A percentile compares a stretch with the other conserved stretches of the same genome.
phyloP scores from a whole-genome alignment of 495 filamentous ascomycete species.

The Penicillium mononematosum region DNA sequence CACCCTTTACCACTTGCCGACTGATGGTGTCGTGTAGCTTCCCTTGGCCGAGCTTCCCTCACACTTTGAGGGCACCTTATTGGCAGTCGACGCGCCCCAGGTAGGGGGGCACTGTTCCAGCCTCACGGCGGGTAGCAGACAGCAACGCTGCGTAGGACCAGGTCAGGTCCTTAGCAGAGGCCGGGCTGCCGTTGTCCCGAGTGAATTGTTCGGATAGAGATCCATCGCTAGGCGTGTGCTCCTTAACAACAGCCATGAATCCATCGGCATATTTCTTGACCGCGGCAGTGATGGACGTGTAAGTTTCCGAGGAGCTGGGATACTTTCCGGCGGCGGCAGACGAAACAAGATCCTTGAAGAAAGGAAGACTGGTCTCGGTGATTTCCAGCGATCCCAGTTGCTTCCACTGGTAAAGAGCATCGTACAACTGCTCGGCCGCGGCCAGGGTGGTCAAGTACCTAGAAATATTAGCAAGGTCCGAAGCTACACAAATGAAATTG shows the following conservation, averaged over 20 bases:
- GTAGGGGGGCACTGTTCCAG: background rate
- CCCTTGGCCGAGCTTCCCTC: background rate
- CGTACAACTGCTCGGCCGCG: constrained; percentile 42
- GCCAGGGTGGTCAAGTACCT: constrained; percentile 43
- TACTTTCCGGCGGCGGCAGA: constrained; percentile 41
- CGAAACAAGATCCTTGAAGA: constrained; percentile 43
- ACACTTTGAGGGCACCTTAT: constrained; percentile 33
- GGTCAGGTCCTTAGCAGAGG: constrained; percentile 60
- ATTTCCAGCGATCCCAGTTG: constrained; percentile 44
- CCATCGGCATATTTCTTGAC: constrained; percentile 51
- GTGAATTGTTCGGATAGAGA: constrained; percentile 61
- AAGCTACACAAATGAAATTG: background rate
- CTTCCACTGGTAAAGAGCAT: constrained; percentile 52
- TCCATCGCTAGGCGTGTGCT: constrained; percentile 53
- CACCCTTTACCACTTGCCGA: background rate
- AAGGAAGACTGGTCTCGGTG: constrained; percentile 38
- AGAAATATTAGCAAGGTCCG: background rate
- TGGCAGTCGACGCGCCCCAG: constrained; percentile 32
- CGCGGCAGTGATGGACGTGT: constrained; percentile 40
- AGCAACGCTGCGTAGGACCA: constrained; percentile 38
- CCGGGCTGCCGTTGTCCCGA: constrained; percentile 48
- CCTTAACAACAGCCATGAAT: constrained; percentile 45
- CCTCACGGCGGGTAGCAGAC: background rate
- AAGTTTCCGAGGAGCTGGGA: constrained; percentile 34
- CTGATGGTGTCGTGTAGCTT: background rate